phyloP scores from a whole-genome alignment of 2,329 filamentous ascomycete species.

The Fusarium begoniae region DNA sequence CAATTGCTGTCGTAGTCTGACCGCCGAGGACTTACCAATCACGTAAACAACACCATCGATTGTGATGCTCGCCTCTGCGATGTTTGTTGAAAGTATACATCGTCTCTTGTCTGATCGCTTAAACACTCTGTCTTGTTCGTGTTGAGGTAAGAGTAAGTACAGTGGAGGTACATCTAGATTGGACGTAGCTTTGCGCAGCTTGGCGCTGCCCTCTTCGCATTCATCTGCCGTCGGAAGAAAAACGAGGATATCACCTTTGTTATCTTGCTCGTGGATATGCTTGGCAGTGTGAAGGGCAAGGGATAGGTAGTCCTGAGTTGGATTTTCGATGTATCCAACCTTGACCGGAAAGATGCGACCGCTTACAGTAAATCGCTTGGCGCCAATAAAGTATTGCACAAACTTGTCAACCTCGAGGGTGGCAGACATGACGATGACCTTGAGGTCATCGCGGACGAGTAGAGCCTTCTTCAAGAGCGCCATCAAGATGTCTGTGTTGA shows the following conservation, averaged over 20 bases:
- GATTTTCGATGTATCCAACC: neutral
- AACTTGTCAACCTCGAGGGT: neutral
- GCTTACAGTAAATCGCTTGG: neutral
- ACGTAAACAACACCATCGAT: neutral
- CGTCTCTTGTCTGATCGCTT: neutral
- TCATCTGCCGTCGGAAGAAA: neutral
- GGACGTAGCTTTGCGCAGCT: neutral
- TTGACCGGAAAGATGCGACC: neutral
- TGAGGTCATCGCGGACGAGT: neutral
- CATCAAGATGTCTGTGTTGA: neutral
- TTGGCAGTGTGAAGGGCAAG: neutral
- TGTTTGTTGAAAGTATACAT: neutral
- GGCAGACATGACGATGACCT: neutral
- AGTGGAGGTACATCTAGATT: neutral
- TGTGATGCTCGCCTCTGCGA: accelerated
- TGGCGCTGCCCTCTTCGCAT: neutral
- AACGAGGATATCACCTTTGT: neutral
- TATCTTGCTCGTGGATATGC: neutral
- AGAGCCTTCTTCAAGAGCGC: neutral
- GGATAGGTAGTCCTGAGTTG: neutral
- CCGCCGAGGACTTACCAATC: neutral
- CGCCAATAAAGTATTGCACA: neutral
- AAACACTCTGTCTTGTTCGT: neutral
- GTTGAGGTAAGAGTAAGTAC: neutral
- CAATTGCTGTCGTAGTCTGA: neutral